A percentile compares a stretch with the other conserved stretches of the same genome.
phyloP scores from a whole-genome alignment of 306 rosid genomes.

The Malus asiatica region DNA sequence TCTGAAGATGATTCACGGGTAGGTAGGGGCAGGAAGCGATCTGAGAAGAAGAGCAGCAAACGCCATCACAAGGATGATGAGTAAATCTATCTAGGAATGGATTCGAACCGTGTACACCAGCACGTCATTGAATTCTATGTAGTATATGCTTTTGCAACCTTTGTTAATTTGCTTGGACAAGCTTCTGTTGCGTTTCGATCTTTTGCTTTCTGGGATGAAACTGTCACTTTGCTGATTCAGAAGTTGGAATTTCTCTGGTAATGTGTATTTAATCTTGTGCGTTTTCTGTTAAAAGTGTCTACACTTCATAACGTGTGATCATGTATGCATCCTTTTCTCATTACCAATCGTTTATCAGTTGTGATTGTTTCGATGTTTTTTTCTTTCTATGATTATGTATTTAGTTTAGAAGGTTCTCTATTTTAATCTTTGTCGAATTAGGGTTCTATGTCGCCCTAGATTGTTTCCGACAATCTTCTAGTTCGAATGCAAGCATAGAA shows the following conservation, averaged over 20 bases:
- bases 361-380: background rate
- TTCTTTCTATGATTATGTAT: background rate
- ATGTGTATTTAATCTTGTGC: background rate
- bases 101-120: background rate
- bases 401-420: background rate
- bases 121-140: background rate
- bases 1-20: conserved; percentile 41
- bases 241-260: background rate
- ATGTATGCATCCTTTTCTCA: background rate
- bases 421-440: background rate
- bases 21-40: conserved; percentile 52
- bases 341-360: too few species aligned
- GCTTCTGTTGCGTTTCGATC: background rate
- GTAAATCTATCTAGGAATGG: conserved; percentile 14
- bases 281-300: background rate
- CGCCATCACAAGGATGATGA: conserved; percentile 34
- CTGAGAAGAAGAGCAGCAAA: conserved; percentile 49
- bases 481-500: too few species aligned
- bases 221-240: background rate
- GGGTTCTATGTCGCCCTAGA: too few species aligned
- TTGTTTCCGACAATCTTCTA: background rate
- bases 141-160: background rate
- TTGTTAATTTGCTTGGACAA: conserved; percentile 3
- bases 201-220: background rate
- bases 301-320: background rate